Evolutionary conservation across 208 protist genomes (phyloP).

Genomic region (Trypanosoma conorhini): DNA sequence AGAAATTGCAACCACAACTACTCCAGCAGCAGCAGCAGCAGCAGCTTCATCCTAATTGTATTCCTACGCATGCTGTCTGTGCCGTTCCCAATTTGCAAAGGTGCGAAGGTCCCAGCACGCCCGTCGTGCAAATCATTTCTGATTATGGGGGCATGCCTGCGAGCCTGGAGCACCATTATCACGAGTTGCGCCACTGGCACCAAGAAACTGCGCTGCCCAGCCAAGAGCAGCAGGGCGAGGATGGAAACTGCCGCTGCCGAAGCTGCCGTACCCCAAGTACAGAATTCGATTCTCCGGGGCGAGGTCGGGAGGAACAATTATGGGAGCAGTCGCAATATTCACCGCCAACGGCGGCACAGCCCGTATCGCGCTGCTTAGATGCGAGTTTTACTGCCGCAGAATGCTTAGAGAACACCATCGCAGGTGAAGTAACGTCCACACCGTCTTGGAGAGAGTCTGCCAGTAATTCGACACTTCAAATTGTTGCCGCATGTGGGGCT

Average conservation of each 20-base stretch:
- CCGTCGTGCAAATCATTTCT: conserved; percentile 19
- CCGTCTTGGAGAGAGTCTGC: neutral
- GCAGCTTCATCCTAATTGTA: neutral
- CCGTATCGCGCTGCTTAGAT: conserved; percentile 34
- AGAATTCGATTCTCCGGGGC: neutral
- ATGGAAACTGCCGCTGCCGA: conserved; percentile 8
- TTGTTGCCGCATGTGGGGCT: neutral
- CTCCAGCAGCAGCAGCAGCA: neutral
- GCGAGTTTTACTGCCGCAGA: conserved; percentile 40
- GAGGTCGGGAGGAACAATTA: neutral
- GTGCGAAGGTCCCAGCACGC: conserved; percentile 8
- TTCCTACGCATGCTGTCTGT: neutral
- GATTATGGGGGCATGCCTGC: conserved; percentile 23
- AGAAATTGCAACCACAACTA: conserved; percentile 7
- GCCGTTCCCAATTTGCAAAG: neutral
- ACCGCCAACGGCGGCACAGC: neutral
- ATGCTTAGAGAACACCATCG: neutral
- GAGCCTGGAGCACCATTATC: conserved; percentile 26
- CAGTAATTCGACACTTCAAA: neutral
- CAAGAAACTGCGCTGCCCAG: neutral
- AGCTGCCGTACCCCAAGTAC: conserved; percentile 8
- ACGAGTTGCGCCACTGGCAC: neutral
- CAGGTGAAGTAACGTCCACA: neutral
- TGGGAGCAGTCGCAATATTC: conserved; percentile 1
- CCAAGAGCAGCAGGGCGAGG: neutral